Evolutionary conservation across 306 rosid species (phyloP).

Genomic region (Medicago truncatula): DNA sequence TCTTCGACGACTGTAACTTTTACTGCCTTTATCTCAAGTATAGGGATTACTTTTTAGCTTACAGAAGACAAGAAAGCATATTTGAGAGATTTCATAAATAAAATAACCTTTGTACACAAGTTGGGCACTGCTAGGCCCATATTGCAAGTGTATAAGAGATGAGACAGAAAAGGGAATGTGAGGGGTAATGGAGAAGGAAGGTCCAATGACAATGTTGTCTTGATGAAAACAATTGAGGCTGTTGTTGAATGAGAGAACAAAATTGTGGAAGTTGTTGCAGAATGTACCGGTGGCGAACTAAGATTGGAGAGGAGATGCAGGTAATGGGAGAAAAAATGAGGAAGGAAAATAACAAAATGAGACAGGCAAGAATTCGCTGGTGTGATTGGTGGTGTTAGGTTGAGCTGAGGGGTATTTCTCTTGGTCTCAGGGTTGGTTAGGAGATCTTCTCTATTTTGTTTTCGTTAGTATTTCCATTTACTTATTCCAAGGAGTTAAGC

Average conservation of each 20-base stretch:
- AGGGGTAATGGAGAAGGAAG: too few relatives aligned
- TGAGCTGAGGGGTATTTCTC: neutral
- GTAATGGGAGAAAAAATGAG: neutral
- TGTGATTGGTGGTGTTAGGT: neutral
- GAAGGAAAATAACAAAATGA: constrained; percentile 3
- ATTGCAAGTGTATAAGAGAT: too few relatives aligned
- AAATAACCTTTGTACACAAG: constrained; percentile 20
- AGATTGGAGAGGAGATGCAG: neutral
- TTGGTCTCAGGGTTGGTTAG: too few relatives aligned
- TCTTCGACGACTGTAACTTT: constrained; percentile 39
- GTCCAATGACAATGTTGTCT: too few relatives aligned
- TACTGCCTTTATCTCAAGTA: constrained; percentile 32
- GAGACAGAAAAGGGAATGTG: too few relatives aligned
- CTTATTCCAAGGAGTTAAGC: neutral
- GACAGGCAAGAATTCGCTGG: neutral
- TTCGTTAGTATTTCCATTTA: constrained; percentile 2
- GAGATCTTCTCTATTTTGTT: neutral
- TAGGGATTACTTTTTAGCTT: constrained; percentile 17
- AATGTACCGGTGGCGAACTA: too few relatives aligned
- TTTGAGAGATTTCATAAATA: constrained; percentile 15
- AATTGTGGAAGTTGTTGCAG: too few relatives aligned
- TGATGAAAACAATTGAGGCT: too few relatives aligned
- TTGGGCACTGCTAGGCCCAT: neutral
- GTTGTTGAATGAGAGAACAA: too few relatives aligned
- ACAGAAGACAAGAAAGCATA: constrained; percentile 5